Percentiles rank a stretch among this genome's conserved stretches.
These are phyloP conservation scores for Psidium friedrichsthalianum DNA, from an alignment of 345 rosid species.

Conservation along the genomic window DNA sequence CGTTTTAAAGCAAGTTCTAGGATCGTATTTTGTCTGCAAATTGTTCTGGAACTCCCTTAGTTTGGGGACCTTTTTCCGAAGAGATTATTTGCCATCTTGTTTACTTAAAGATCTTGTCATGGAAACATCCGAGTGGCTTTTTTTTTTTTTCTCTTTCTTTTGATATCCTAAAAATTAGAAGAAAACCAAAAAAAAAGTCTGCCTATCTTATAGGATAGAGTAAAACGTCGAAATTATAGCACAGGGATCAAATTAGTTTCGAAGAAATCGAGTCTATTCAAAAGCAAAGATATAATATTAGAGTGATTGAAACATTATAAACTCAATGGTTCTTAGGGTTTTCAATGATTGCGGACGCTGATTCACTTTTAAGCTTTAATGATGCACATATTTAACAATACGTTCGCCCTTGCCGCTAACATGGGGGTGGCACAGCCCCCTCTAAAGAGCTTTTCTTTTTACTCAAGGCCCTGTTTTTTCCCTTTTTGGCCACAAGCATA, in stretches of 20 bases:
- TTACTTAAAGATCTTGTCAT: background rate
- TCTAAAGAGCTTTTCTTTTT: too few relatives aligned
- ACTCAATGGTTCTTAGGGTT: background rate
- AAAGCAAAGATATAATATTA: background rate
- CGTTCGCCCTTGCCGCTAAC: too few relatives aligned
- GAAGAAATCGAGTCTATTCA: background rate
- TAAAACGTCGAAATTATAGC: too few relatives aligned
- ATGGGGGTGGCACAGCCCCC: too few relatives aligned
- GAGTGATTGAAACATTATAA: background rate
- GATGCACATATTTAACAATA: too few relatives aligned
- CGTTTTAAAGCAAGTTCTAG: background rate
- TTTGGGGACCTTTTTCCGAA: background rate
- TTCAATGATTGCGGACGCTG: background rate
- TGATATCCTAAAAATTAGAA: background rate
- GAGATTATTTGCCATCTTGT: background rate
- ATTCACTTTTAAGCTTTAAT: background rate
- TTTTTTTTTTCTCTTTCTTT: fast-evolving
- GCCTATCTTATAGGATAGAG: too few relatives aligned
- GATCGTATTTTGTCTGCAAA: background rate
- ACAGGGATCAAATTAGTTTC: background rate
- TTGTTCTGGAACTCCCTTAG: too few relatives aligned
- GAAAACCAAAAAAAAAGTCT: too few relatives aligned
- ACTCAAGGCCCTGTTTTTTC: background rate
- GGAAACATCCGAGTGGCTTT: background rate
- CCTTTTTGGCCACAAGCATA: background rate